These are phyloP conservation scores for Discostella pseudostelligera DNA, from an alignment of 108 stramenopile species.

Conservation along the genomic window DNA sequence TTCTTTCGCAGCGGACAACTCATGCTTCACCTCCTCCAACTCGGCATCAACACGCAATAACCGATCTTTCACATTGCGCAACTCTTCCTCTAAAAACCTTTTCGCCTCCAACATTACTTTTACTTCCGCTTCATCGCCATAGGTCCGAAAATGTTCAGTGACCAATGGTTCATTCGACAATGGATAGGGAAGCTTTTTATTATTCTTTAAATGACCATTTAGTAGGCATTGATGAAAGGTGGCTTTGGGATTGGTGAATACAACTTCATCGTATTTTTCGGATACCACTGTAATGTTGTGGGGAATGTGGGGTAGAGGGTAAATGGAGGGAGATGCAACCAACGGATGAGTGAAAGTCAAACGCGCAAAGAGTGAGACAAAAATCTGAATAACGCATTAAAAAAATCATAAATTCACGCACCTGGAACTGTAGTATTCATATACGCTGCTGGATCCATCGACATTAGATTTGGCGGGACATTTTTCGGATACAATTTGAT, in stretches of 20 bases:
- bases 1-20: constrained; percentile 25
- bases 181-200: constrained; percentile 25
- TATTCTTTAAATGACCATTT: constrained; percentile 7
- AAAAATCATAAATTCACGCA: no score
- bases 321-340: constrained; percentile 3
- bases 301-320: neutral
- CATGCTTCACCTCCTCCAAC: constrained; percentile 52
- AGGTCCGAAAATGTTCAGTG: constrained; percentile 50
- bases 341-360: no score
- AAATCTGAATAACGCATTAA: no score
- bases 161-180: constrained; percentile 45
- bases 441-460: constrained; percentile 17
- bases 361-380: no score
- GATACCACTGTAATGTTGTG: constrained; percentile 64
- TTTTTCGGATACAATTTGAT: constrained; percentile 82
- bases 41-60: constrained; percentile 50
- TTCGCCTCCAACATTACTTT: constrained; percentile 61
- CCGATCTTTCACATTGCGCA: constrained; percentile 67
- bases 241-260: constrained; percentile 88
- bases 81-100: constrained; percentile 65
- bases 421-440: constrained; percentile 35
- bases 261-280: constrained; percentile 96
- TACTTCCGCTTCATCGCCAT: constrained; percentile 64
- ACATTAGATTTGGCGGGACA: constrained; percentile 25
- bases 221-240: constrained; percentile 63